Base-by-base conservation (phyloP, 2,329 filamentous ascomycete species). In the Xenosphaeropsis pyriputrescens region DNA sequence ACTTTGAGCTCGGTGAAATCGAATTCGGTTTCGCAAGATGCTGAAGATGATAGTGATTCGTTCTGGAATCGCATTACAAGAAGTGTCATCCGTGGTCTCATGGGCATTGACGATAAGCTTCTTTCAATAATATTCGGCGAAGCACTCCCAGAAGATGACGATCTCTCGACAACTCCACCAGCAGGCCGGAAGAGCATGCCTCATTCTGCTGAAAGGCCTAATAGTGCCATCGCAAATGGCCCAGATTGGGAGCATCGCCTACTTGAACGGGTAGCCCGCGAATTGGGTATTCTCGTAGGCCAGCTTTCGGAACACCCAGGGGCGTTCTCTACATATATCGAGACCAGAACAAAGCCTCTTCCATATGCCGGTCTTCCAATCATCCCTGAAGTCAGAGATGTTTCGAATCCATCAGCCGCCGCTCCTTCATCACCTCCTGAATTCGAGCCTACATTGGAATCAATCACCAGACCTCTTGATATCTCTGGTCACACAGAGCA, bases 41-140 rank as follows among this genome's bases (percentile, higher is more conserved):
- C 58, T 1, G 59, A 63, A 33, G 59, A 64, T 4, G 67, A 74
- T 19, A 64, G 67, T 32, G 77, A 85, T 45, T 78, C 81, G 1
- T 72, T 93, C 46, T 85, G 85, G 75, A 76, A 78, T 43, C 73
- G 80, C 9, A 74, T 96, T 36, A 93, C 89, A 2, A 75, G 82
- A 41, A 85, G 79, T 50, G 81, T 96, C 18, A 85, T 98, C 48
- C 75, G 78, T 37, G 86, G 95, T 53, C 62, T 98, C 32, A 82
- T 96, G 54, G 89, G 89, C 7, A 82, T 98, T 39, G 88, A 96
- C 49, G 85, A 95, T 45, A 72, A 74, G 36, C 65, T 91, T 15
- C 68, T 98, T 7, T 83, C 83, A 0, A 77, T 95, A 36, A 77
- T 98, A 7, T 79, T 96, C 39, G 91, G 91, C 11, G 86, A 95